Evolutionary conservation across 164 flowering plant genomes (phyloP), one percentile per base, ranked within the genome.

Genomic region (Taxillus chinensis): DNA sequence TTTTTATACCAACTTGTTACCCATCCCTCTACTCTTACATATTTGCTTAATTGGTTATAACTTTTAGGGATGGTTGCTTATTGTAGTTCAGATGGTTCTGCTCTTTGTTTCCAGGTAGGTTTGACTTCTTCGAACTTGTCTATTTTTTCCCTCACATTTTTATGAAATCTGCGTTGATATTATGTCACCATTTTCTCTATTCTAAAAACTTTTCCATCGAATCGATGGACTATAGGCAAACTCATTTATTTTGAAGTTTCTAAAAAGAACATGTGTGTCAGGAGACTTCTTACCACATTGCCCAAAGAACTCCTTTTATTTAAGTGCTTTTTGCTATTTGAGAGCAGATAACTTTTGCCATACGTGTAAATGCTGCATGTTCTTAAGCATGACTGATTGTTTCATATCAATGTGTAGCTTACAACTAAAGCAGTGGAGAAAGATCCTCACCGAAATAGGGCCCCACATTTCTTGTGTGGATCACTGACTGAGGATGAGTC

Each of bases 81-180:
- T 66, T 88, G 95, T 67, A 64, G 86, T 68, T 78, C 85, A 41
- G 96, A 93, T 75, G 98, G 98, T 62, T 71, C 73, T 61, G 85
- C 77, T 65, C 62, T 78, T 60, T 80, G 65, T 67, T 93, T 90
- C 64, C 89, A 88, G 95, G 98, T 88, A 38, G 55, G 68, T 68
- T 58, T 12, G 49, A 5, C 40, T 8, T 8, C 59, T 56, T 40
- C 1, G 37, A 13, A 59, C 55, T 5, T 10, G 15, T 53, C 43
- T 51, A 16, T 5, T 13, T 42, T 39, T 5, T 16, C 13, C 39
- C 58, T 14, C 46, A 15, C 16, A 8, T 9, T n/a, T 41, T 9
- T 16, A n/a, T 52, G 4, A 27, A 27, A 48, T 11, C 1, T 48
- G 13, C 12, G 13, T 48, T 48, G 51, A 5, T 52, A 27, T 48